Evolutionary conservation across 805 yeast species (phyloP), one percentile per base, ranked within the genome.

Genomic region (Wickerhamiella musiphila): DNA sequence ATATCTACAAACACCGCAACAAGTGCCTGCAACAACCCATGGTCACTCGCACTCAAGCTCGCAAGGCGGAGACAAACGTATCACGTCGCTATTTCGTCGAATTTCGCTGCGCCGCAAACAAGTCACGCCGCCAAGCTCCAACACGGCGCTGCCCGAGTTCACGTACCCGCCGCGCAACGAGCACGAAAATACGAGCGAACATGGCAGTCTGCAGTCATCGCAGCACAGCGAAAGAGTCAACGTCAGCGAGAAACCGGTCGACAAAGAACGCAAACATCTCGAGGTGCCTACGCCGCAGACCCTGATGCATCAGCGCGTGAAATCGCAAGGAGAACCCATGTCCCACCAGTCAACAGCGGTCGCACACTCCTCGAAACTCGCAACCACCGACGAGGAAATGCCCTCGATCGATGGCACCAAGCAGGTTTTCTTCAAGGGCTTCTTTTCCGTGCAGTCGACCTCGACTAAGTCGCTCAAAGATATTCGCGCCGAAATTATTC

Each of bases 401-500:
- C 93, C 92, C 18, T 82, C 94, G 1, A 82, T 86, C 51, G 94
- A 84, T 48, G 81, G 73, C 49, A 93, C 94, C 38, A 77, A 77
- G 56, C 84, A 93, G 2, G 65, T 84, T 42, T 83, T 82, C 60
- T 64, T 84, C 52, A 81, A 83, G 51, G 95, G 95, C 1, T 84
- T 86, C 49, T 84, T 84, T 56, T 74, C 86, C 37, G 95, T 84
- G 30, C 94, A 84, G 56, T 79, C 93, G 1, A 84, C 96, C 0
- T 82, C 94, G 2, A 79, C 94, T 4, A 82, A 82, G 46, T 90
- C 94, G 13, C 62, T 86, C 35, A 84, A 93, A 9, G 78, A 79
- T 40, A 83, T 84, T 35, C 68, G 95, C 34, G 73, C 78, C 48
- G 84, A 78, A 49, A 73, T 84, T 25, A 78, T 84, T 18, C 66